These are phyloP conservation scores for Azolla pinnata DNA, from an alignment of 75 land plant species.

Conservation along the genomic window DNA sequence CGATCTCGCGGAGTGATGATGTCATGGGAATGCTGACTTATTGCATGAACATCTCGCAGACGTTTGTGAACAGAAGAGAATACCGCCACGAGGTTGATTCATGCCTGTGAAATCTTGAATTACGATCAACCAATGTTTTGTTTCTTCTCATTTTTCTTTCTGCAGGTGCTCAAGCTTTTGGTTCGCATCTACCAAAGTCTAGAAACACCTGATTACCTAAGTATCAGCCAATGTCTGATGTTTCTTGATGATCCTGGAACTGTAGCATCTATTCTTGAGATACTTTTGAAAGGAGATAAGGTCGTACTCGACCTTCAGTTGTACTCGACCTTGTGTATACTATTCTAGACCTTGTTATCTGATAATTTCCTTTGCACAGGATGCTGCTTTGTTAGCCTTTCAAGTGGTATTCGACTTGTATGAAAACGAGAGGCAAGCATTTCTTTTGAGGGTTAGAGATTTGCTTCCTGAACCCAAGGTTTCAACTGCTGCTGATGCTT, in stretches of 20 bases:
- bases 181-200: constrained; percentile 66
- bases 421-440: constrained; percentile 86
- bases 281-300: constrained; percentile 60
- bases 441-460: constrained; percentile 74
- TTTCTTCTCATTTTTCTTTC: background rate
- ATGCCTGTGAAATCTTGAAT: too few relatives aligned
- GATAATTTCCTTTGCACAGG: constrained; percentile 18
- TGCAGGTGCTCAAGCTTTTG: constrained; percentile 76
- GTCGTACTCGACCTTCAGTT: too few relatives aligned
- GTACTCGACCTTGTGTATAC: too few relatives aligned
- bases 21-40: constrained; percentile 62
- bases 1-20: constrained; percentile 83
- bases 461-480: constrained; percentile 41
- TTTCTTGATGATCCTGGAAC: constrained; percentile 78
- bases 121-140: too few relatives aligned
- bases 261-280: constrained; percentile 70
- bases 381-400: constrained; percentile 79
- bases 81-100: constrained; percentile 91
- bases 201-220: constrained; percentile 87
- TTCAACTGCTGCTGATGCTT: constrained; percentile 13
- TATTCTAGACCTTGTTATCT: too few relatives aligned
- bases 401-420: constrained; percentile 95
- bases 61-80: constrained; percentile 78
- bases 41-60: constrained; percentile 77
- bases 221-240: constrained; percentile 96